Percentiles rank a stretch among this genome's conserved stretches.
Evolutionary conservation across 2,329 filamentous ascomycete species (phyloP).

Genomic region (Clonostachys rhizophaga): DNA sequence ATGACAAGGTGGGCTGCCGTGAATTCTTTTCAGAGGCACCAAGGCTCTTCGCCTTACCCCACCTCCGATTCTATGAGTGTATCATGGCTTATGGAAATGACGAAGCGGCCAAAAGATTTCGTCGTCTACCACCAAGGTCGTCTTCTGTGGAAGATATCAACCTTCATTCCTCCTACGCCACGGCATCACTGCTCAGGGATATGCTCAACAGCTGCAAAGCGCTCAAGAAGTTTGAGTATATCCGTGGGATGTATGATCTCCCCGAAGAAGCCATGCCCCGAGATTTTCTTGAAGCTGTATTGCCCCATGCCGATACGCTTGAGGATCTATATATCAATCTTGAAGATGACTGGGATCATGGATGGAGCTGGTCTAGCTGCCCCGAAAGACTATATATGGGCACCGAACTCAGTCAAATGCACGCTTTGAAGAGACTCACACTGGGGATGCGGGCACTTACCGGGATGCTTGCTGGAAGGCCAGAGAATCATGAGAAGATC

Average conservation of each 20-base stretch:
- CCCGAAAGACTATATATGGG: not conserved
- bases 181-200: not conserved
- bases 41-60: too few relatives aligned
- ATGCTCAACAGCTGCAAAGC: not conserved
- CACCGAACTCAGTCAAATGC: not conserved
- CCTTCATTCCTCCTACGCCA: too few relatives aligned
- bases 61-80: too few relatives aligned
- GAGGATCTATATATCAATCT: slow-evolving; percentile 5
- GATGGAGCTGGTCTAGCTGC: not conserved
- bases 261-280: not conserved
- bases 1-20: too few relatives aligned
- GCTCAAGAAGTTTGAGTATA: not conserved
- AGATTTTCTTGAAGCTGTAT: slow-evolving; percentile 2
- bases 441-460: not conserved
- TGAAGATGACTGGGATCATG: slow-evolving; percentile 2
- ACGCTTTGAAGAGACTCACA: not conserved
- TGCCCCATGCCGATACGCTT: slow-evolving; percentile 2
- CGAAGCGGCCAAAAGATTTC: too few relatives aligned
- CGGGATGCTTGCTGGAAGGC: not conserved
- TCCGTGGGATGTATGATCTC: too few relatives aligned
- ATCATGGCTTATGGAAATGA: too few relatives aligned
- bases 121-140: too few relatives aligned
- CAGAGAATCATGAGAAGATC: too few relatives aligned
- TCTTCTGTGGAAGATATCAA: too few relatives aligned
- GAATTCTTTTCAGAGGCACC: too few relatives aligned